Conservation (phyloP, 164 flowering plant species). For the Umbellularia californica region DNA sequence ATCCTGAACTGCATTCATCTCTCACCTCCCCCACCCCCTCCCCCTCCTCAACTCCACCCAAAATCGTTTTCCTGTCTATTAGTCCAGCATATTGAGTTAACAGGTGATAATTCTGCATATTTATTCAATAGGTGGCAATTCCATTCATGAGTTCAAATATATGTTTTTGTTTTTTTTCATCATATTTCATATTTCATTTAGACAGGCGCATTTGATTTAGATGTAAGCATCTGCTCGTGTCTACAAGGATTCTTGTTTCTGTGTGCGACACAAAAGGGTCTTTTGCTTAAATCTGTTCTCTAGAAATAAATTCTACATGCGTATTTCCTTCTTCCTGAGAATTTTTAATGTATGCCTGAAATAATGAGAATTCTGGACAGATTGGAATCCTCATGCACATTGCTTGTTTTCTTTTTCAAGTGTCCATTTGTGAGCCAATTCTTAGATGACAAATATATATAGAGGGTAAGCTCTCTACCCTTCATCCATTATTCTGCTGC, state of each 20-base stretch:
- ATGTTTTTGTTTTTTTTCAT: background rate
- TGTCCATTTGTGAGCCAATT: background rate
- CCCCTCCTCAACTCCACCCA: background rate
- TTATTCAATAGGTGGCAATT: background rate
- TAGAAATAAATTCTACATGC: background rate
- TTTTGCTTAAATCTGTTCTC: background rate
- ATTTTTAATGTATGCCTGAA: background rate
- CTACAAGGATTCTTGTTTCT: background rate
- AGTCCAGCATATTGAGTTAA: too few relatives aligned
- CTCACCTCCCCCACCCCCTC: background rate
- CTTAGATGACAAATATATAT: too few relatives aligned
- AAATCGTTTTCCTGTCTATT: background rate
- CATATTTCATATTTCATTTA: background rate
- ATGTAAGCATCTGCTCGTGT: background rate
- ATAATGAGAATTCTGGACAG: background rate
- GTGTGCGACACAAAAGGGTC: background rate
- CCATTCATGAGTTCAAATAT: slow-evolving; percentile 2
- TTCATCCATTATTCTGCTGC: too few relatives aligned
- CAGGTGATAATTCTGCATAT: too few relatives aligned
- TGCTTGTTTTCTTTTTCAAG: background rate
- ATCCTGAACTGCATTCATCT: background rate
- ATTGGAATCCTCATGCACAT: background rate
- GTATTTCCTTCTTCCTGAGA: background rate
- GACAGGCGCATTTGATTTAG: slow-evolving; percentile 1
- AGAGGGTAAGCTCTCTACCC: background rate